Evolutionary conservation across 2,329 filamentous ascomycete species (phyloP), one percentile per base, ranked within the genome.

Genomic region (Didymosphaeria variabile): DNA sequence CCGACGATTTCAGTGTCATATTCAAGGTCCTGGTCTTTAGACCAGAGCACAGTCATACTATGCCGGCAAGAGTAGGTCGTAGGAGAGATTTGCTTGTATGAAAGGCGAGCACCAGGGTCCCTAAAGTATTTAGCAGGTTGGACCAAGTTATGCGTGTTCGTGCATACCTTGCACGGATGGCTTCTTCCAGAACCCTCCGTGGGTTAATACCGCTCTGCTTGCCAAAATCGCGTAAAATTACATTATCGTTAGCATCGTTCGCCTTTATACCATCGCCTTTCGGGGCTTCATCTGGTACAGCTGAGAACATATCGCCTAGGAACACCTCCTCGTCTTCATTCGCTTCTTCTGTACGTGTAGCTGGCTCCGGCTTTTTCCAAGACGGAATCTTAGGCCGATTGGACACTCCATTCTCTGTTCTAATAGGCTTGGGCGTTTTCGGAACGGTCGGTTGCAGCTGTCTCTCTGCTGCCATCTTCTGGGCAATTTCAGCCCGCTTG

Each of bases 201-300:
- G 94, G 94, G 68, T 83, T 91, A 32, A 97, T 79, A 8, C 94
- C 94, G 15, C 87, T 86, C 82, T 88, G 89, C 76, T 92, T 93
- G 1, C 92, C 93, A 83, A 98, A 97, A 70, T 97, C 91, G 46
- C 91, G 85, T 52, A 97, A 85, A 0, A 82, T 85, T 4, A 93
- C 78, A 59, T 85, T 88, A 6, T 81, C 74, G 1, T 87, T 85
- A 65, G 53, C 65, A 52, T 42, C 62, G 58, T 57, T 54, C 5
- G 64, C 54, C 29, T 49, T 23, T 69, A 72, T 40, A 5, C 32
- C 10, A 10, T 63, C 69, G 3, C 64, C 64, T 17, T 72, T 86
- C 77, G 87, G 46, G 29, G 75, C 72, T 42, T 79, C 64, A n/a
- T 78, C 75, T 29, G 79, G 78, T 29, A 80, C 72, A 44, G 78